Percentiles rank a stretch among this genome's conserved stretches.
phyloP scores from a whole-genome alignment of 2,329 filamentous ascomycete genomes.

The Neonectria faginata region DNA sequence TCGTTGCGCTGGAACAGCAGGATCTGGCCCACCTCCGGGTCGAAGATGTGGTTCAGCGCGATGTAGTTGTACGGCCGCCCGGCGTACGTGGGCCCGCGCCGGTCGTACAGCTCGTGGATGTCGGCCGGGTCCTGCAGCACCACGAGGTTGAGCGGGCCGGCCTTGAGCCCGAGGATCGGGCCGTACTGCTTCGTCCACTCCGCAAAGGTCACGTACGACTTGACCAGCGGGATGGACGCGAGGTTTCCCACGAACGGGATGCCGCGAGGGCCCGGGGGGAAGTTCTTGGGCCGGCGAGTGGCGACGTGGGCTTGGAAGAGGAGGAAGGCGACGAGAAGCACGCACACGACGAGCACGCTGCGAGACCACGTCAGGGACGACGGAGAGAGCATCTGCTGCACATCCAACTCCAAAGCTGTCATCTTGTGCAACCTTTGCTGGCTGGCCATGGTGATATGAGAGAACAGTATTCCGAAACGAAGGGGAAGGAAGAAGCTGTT shows the following conservation, averaged over 20 bases:
- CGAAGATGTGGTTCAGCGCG: slow-evolving; percentile 45
- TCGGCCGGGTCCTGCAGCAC: slow-evolving; percentile 49
- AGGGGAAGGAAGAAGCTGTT: not conserved
- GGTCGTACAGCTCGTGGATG: slow-evolving; percentile 53
- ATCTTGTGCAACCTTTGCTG: slow-evolving; percentile 7
- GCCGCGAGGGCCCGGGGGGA: slow-evolving; percentile 30
- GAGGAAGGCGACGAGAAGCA: not conserved
- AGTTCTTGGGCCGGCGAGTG: slow-evolving; percentile 28
- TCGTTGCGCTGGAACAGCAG: slow-evolving; percentile 41
- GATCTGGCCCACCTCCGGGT: slow-evolving; percentile 39
- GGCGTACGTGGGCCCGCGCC: slow-evolving; percentile 53
- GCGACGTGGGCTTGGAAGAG: slow-evolving; percentile 15
- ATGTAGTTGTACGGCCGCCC: slow-evolving; percentile 50
- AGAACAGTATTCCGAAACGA: not conserved
- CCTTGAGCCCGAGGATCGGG: slow-evolving; percentile 48
- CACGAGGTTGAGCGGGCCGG: slow-evolving; percentile 49
- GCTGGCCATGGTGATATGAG: slow-evolving; percentile 9
- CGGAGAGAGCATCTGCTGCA: not conserved
- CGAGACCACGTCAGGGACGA: not conserved
- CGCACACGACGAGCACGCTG: not conserved
- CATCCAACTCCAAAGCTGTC: not conserved
- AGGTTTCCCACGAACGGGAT: slow-evolving; percentile 44
- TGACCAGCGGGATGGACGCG: slow-evolving; percentile 41
- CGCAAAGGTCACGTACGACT: slow-evolving; percentile 45
- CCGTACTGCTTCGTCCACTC: slow-evolving; percentile 52